A percentile compares a stretch with the other conserved stretches of the same genome.
These are phyloP conservation scores for Ophiostoma perfectum DNA, from an alignment of 2,329 filamentous ascomycete genomes.

Conservation along the genomic window DNA sequence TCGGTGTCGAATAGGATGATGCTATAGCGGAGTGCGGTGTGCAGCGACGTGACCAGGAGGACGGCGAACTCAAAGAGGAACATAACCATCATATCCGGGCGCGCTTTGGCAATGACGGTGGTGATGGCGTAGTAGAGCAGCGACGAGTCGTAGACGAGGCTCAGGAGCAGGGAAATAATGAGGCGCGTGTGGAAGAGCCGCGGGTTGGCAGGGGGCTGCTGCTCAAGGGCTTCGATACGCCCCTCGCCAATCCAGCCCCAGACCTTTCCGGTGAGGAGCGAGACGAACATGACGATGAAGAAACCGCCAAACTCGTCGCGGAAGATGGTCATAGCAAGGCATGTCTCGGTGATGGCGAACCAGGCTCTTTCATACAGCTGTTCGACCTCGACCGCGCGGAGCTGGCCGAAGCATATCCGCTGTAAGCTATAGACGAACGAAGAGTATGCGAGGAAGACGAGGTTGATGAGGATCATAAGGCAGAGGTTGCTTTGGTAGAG, in stretches of 20 bases:
- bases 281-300: slow-evolving; percentile 95
- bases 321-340: slow-evolving; percentile 97
- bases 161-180: slow-evolving; percentile 69
- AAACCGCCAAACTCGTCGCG: slow-evolving; percentile 89
- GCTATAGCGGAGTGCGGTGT: slow-evolving; percentile 71
- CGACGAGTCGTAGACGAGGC: slow-evolving; percentile 70
- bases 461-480: slow-evolving; percentile 87
- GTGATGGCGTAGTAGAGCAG: slow-evolving; percentile 77
- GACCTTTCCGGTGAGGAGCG: slow-evolving; percentile 86
- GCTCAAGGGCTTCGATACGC: slow-evolving; percentile 87
- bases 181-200: slow-evolving; percentile 81
- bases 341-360: slow-evolving; percentile 96
- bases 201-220: slow-evolving; percentile 87
- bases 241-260: slow-evolving; percentile 99
- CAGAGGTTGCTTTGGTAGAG: slow-evolving; percentile 94
- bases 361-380: slow-evolving; percentile 96
- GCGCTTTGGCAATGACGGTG: slow-evolving; percentile 77
- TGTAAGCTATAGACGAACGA: slow-evolving; percentile 82
- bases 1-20: slow-evolving; percentile 72
- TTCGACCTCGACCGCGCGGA: slow-evolving; percentile 91
- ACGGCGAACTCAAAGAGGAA: slow-evolving; percentile 97
- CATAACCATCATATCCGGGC: slow-evolving; percentile 99
- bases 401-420: slow-evolving; percentile 79
- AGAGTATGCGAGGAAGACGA: slow-evolving; percentile 75
- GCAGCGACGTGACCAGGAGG: slow-evolving; percentile 70